Conservation (phyloP, 352 stramenopile species). For the Globisporangium orthogonon region DNA sequence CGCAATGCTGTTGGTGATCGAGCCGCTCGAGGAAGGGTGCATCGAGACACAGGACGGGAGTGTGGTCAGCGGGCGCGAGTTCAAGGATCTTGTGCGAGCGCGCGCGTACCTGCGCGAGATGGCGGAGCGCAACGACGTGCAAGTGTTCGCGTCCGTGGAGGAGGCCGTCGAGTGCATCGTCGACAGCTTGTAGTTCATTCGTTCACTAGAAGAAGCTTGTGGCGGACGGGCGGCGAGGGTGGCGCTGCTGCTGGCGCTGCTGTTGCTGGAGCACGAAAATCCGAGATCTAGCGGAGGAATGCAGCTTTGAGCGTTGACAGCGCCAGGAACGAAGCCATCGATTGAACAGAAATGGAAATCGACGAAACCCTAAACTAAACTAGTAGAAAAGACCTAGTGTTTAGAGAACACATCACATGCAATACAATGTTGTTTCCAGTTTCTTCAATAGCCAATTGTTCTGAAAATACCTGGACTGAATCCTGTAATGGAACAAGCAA, state of each 20-base stretch:
- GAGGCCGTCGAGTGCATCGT: slow-evolving; percentile 61
- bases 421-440: too few species aligned
- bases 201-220: neutral
- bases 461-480: too few species aligned
- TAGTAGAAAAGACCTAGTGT: too few species aligned
- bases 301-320: neutral
- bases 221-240: neutral
- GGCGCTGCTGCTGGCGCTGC: too few species aligned
- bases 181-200: slow-evolving; percentile 29
- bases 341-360: neutral
- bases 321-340: neutral
- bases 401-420: too few species aligned
- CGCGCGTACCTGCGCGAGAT: slow-evolving; percentile 82
- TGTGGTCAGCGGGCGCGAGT: slow-evolving; percentile 50
- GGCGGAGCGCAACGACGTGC: slow-evolving; percentile 71
- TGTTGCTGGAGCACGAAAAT: neutral
- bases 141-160: slow-evolving; percentile 62
- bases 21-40: slow-evolving; percentile 57
- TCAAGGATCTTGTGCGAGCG: slow-evolving; percentile 74
- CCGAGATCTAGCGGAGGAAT: neutral
- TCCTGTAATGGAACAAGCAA: too few species aligned
- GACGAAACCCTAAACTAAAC: too few species aligned
- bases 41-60: slow-evolving; percentile 42
- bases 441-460: too few species aligned
- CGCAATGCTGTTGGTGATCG: slow-evolving; percentile 74